Evolutionary conservation across 805 yeast genomes (phyloP), one percentile per base, ranked within the genome.

Genomic region (Danielozyma ontarioensis): DNA sequence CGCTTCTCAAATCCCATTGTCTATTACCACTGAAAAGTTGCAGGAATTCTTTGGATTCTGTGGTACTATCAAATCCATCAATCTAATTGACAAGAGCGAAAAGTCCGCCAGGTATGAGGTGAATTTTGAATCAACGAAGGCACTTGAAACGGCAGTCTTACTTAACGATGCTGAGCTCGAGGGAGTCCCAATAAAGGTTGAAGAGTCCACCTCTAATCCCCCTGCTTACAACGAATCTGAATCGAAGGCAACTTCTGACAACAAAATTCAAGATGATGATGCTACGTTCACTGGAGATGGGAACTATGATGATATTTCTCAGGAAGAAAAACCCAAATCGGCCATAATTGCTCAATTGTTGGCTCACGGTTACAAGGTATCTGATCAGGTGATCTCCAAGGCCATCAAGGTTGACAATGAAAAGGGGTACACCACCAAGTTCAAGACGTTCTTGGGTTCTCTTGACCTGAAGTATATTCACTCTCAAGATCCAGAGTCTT

Each of bases 251-350:
- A 38, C 44, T 4, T 47, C 44, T 13, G 56, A 51, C 34, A 40
- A 50, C 29, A 55, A 57, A 30, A 38, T 51, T 16, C 55, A 48
- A 29, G 35, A 40, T 16, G 36, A 34, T 14, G 37, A 35, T 18
- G 41, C 28, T 22, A 40, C 42, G 10, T 29, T 23, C 19, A 58
- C 63, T 4, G 65, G 63, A 8, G 67, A 60, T 33, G 42, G 35
- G 7, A 32, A 42, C 10, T 56, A 57, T 31, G 69, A 62, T 32
- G 86, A 81, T 44, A 72, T 82, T 33, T 57, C 68, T 4, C 94
- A 83, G 59, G 94, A 84, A 49, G 76, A 74, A 39, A 83, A 83
- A 62, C 94, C 94, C 36, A 81, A 81, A 50, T 58, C 78, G 35
- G 76, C 86, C 13, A 77, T 84, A 38, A 63, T 83, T 60, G 90